These are phyloP conservation scores for Triticum monococcum DNA, from an alignment of 176 grass and related monocot species.

Conservation along the genomic window DNA sequence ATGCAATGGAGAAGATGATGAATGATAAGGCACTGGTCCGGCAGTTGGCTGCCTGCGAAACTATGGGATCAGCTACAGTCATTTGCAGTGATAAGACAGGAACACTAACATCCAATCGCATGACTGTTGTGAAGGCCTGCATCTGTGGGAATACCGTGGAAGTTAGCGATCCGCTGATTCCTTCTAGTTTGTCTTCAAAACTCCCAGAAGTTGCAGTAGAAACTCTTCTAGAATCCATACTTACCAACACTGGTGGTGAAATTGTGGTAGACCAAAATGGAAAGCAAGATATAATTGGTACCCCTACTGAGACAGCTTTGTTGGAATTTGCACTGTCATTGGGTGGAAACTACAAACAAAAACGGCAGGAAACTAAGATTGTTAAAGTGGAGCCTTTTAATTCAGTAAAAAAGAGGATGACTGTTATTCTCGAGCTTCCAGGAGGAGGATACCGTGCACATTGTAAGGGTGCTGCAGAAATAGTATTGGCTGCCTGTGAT, in stretches of 20 bases:
- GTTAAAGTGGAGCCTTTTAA: conserved; percentile 71
- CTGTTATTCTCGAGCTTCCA: conserved; percentile 47
- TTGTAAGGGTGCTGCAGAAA: conserved; percentile 77
- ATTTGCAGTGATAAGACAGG: conserved; percentile 78
- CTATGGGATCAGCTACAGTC: conserved; percentile 63
- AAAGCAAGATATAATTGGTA: conserved; percentile 51
- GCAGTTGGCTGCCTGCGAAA: conserved; percentile 68
- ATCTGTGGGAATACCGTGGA: conserved; percentile 40
- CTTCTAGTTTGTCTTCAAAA: conserved; percentile 31
- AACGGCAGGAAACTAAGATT: conserved; percentile 35
- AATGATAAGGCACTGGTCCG: conserved; percentile 70
- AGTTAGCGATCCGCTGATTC: background rate
- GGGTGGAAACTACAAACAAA: conserved; percentile 35
- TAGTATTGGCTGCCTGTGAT: conserved; percentile 56
- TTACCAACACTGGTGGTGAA: conserved; percentile 60
- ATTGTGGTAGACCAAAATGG: conserved; percentile 56
- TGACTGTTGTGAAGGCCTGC: conserved; percentile 62
- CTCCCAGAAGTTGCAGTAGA: conserved; percentile 42
- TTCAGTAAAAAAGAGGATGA: conserved; percentile 77
- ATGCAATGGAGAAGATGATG: conserved; percentile 90
- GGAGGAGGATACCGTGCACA: conserved; percentile 45
- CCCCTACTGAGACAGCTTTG: conserved; percentile 61
- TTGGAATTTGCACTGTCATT: conserved; percentile 61
- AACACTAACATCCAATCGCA: conserved; percentile 64
- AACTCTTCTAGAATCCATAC: conserved; percentile 66